Conservation (phyloP, 768 basidiomycete genomes). For the Podaxis carcinomalis region DNA sequence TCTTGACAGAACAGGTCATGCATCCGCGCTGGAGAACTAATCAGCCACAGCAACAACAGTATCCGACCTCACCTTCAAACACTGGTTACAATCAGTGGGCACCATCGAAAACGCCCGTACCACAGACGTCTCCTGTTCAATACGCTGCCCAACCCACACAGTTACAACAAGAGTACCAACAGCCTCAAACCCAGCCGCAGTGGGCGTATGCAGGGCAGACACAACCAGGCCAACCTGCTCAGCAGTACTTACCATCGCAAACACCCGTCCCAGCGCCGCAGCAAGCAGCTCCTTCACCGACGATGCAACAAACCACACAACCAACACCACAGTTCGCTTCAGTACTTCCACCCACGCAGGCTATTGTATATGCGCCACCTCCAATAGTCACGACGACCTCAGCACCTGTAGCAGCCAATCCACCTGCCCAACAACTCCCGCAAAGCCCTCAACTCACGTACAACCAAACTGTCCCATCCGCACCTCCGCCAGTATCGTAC, state of each 20-base stretch:
- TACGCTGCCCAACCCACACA: slow-evolving; percentile 28
- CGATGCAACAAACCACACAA: slow-evolving; percentile 22
- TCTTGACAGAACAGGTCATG: slow-evolving; percentile 79
- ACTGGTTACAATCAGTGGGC: slow-evolving; percentile 11
- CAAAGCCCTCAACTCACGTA: slow-evolving; percentile 6
- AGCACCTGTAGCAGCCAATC: slow-evolving; percentile 17
- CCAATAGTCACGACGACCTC: slow-evolving; percentile 20
- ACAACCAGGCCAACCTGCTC: slow-evolving; percentile 18
- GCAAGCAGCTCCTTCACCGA: slow-evolving; percentile 20
- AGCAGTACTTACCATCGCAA: slow-evolving; percentile 14
- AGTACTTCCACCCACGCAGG: slow-evolving; percentile 13
- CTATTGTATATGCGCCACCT: slow-evolving; percentile 11
- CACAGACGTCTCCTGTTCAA: slow-evolving; percentile 26
- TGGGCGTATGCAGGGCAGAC: slow-evolving; percentile 10
- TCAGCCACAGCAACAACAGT: slow-evolving; percentile 17
- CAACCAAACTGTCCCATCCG: slow-evolving; percentile 19
- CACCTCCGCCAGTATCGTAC: slow-evolving; percentile 19
- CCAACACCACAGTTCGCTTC: slow-evolving; percentile 15
- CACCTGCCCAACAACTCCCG: slow-evolving; percentile 10
- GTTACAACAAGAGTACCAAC: slow-evolving; percentile 17
- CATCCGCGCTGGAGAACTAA: slow-evolving; percentile 61
- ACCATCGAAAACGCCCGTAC: slow-evolving; percentile 11
- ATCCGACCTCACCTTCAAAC: slow-evolving; percentile 16
- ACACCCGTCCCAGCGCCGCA: slow-evolving; percentile 20
- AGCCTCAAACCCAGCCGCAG: slow-evolving; percentile 14